A percentile compares a stretch with the other conserved stretches of the same genome.
phyloP scores from a whole-genome alignment of 2,329 filamentous ascomycete genomes.

The Fusarium sp. region DNA sequence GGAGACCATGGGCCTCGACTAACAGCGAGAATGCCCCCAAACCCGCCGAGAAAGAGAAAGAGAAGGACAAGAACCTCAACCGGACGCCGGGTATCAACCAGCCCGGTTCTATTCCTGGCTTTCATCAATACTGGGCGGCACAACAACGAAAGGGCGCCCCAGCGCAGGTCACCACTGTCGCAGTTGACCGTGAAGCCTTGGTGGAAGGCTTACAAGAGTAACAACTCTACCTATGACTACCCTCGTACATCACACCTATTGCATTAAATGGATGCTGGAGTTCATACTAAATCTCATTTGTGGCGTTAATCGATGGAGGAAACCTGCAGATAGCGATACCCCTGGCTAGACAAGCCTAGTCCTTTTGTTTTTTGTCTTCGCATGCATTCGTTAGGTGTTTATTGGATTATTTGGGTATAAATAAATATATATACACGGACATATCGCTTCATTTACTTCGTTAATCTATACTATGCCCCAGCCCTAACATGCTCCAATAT shows the following conservation, averaged over 20 bases:
- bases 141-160: slow-evolving; percentile 66
- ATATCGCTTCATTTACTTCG: slow-evolving; percentile 5
- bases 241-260: slow-evolving; percentile 23
- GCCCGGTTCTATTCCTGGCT: slow-evolving; percentile 78
- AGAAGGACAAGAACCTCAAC: slow-evolving; percentile 55
- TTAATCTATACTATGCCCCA: slow-evolving; percentile 26
- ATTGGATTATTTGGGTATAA: slow-evolving; percentile 36
- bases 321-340: slow-evolving; percentile 46
- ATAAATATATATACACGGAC: slow-evolving; percentile 28
- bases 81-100: slow-evolving; percentile 83
- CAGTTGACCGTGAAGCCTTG: slow-evolving; percentile 71
- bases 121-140: slow-evolving; percentile 68
- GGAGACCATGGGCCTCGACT: slow-evolving; percentile 61
- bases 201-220: slow-evolving; percentile 65
- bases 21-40: slow-evolving; percentile 29
- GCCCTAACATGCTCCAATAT: slow-evolving; percentile 53
- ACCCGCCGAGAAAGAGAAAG: slow-evolving; percentile 48
- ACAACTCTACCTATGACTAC: slow-evolving; percentile 17
- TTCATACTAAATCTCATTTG: slow-evolving; percentile 40
- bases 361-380: slow-evolving; percentile 30
- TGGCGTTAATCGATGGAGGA: slow-evolving; percentile 43
- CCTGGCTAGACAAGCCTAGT: slow-evolving; percentile 44
- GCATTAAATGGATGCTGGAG: slow-evolving; percentile 34
- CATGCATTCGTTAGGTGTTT: slow-evolving; percentile 34
- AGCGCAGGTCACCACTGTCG: slow-evolving; percentile 68